Evolutionary conservation across 2,329 filamentous ascomycete species (phyloP), one percentile per base, ranked within the genome.

Genomic region (Trichoderma koningiopsis): DNA sequence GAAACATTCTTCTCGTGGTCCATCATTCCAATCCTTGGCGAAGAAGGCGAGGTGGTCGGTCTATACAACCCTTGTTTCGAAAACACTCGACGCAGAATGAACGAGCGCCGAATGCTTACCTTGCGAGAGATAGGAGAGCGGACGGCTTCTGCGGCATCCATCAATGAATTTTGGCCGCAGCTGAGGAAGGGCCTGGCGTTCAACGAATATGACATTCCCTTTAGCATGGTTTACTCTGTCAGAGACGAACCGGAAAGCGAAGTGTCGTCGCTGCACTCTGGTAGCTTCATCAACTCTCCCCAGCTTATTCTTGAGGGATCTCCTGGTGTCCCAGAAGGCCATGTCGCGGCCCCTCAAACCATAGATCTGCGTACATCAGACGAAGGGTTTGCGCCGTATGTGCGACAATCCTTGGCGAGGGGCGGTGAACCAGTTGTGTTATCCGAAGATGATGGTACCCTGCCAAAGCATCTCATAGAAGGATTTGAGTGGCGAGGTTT

Each of bases 1-100:
- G 92, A 96, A 76, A 89, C 91, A 0, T 95, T 92, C 76, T 95
- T 95, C 77, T 92, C 90, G 14, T 95, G 92, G 92, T 92, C 89
- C 1, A 89, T 95, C 53, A 90, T 95, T 31, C 92, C 92, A 0
- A 84, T 95, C 71, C 87, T 95, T 1, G 92, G 92, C 3, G 84
- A 86, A 49, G 90, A 94, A 70, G 92, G 92, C 2, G 87, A 87
- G 14, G 91, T 94, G 8, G 88, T 92, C 71, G 92, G 91, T 2
- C 79, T 95, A 0, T 94, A 93, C 77, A 94, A 94, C 75, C 92
- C 92, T 3, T 87, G 90, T 0, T 95, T 94, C 72, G 92, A 96
- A 73, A 93, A 94, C 75, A 96, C 92, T 1, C 82, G 91, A 27
- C 86, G 92, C 24, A 92, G 92, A 75, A 89, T 96, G 70, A 92